phyloP scores from a whole-genome alignment of 306 rosid genomes.

The Cicer yamashitae region DNA sequence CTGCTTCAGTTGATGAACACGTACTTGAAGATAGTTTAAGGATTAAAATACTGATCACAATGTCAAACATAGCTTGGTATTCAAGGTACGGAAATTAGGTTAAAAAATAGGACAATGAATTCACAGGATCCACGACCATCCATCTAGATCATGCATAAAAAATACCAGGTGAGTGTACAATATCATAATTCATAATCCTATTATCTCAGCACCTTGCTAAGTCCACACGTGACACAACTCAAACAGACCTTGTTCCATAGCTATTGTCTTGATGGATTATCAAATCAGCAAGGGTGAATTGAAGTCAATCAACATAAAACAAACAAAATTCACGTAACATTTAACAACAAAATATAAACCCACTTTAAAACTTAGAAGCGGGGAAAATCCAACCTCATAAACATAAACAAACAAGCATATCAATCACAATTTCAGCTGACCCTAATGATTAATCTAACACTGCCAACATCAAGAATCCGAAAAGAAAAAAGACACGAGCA shows the following conservation, averaged over 20 bases:
- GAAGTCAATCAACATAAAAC: slow-evolving; percentile 27
- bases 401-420: slow-evolving; percentile 2
- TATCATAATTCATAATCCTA: slow-evolving; percentile 29
- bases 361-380: slow-evolving; percentile 28
- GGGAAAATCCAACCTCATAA: slow-evolving; percentile 3
- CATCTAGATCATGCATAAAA: slow-evolving; percentile 37
- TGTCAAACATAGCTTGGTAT: not conserved
- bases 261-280: not conserved
- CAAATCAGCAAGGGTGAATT: slow-evolving; percentile 6
- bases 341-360: slow-evolving; percentile 34
- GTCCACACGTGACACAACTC: slow-evolving; percentile 16
- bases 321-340: slow-evolving; percentile 29
- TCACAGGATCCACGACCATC: slow-evolving; percentile 6
- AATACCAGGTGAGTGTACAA: not conserved
- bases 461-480: slow-evolving; percentile 18
- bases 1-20: slow-evolving; percentile 1
- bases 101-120: slow-evolving; percentile 10
- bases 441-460: slow-evolving; percentile 6
- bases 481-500: not conserved
- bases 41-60: not conserved
- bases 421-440: slow-evolving; percentile 39
- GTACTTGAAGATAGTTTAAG: slow-evolving; percentile 13
- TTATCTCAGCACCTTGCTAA: slow-evolving; percentile 33
- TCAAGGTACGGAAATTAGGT: slow-evolving; percentile 11
- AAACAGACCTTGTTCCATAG: slow-evolving; percentile 11